These are phyloP conservation scores for Zygosaccharomyces pseudorouxii DNA, from an alignment of 805 yeast species.

Conservation along the genomic window DNA sequence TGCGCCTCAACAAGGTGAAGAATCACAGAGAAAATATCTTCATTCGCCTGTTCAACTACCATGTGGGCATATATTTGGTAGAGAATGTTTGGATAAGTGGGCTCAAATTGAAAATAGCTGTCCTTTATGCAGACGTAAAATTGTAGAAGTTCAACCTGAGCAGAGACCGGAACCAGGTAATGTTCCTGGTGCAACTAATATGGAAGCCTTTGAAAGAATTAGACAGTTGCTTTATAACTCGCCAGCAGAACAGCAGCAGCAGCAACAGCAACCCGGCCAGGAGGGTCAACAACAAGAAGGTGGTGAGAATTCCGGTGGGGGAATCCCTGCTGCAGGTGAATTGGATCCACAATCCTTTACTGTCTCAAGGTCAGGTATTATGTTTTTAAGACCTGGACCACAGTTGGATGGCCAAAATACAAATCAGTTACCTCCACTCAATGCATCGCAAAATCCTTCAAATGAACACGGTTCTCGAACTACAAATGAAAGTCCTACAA, in stretches of 20 bases:
- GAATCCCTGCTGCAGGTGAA: background rate
- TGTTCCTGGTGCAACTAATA: slow-evolving; percentile 12
- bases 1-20: slow-evolving; percentile 11
- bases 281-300: background rate
- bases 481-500: slow-evolving; percentile 6
- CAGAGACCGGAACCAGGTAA: slow-evolving; percentile 5
- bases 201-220: slow-evolving; percentile 31
- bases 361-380: slow-evolving; percentile 20
- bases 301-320: background rate
- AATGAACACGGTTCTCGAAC: slow-evolving; percentile 4
- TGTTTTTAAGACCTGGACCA: slow-evolving; percentile 16
- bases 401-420: background rate
- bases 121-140: slow-evolving; percentile 73
- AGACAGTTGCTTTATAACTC: slow-evolving; percentile 24
- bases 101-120: slow-evolving; percentile 67
- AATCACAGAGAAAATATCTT: slow-evolving; percentile 28
- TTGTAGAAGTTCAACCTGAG: slow-evolving; percentile 34
- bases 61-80: slow-evolving; percentile 84
- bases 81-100: slow-evolving; percentile 83
- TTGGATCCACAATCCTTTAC: slow-evolving; percentile 12
- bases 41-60: slow-evolving; percentile 76
- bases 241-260: slow-evolving; percentile 3
- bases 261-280: background rate
- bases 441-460: background rate
- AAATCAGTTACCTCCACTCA: background rate